A percentile compares a stretch with the other conserved stretches of the same genome.
Conservation (phyloP, 495 filamentous ascomycete genomes). For the Parachaetomium inaequale region DNA sequence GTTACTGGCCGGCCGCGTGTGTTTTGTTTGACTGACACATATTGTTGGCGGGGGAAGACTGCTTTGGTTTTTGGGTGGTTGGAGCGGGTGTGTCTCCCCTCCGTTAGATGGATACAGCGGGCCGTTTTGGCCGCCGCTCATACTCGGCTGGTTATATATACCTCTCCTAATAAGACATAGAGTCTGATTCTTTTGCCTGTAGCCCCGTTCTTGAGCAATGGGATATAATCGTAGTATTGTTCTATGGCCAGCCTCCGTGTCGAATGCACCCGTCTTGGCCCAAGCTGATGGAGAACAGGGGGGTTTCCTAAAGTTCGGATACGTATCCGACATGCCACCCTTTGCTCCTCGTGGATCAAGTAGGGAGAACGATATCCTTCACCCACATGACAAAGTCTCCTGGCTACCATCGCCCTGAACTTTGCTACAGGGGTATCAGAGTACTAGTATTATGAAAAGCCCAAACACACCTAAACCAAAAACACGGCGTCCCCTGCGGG, state of each 20-base stretch:
- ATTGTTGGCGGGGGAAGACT: background rate
- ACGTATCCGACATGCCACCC: too few relatives aligned
- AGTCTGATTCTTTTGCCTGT: background rate
- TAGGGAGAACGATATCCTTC: too few relatives aligned
- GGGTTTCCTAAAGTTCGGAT: too few relatives aligned
- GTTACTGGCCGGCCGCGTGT: background rate
- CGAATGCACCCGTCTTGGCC: too few relatives aligned
- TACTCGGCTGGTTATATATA: slow-evolving; percentile 3
- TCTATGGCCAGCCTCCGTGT: background rate
- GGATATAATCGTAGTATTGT: background rate
- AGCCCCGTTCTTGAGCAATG: background rate
- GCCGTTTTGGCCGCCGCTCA: background rate
- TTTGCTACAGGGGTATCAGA: slow-evolving; percentile 3
- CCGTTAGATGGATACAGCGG: background rate
- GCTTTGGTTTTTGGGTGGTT: background rate
- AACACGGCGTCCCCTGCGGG: background rate
- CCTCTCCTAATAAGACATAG: slow-evolving; percentile 10
- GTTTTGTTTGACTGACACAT: background rate
- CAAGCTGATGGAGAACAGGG: too few relatives aligned
- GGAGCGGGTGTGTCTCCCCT: background rate
- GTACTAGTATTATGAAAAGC: background rate
- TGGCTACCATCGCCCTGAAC: background rate
- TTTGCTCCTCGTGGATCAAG: too few relatives aligned
- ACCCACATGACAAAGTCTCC: too few relatives aligned
- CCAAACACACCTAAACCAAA: slow-evolving; percentile 2